phyloP scores from a whole-genome alignment of 1,284 basidiomycete genomes.

The Sporisorium sorghi region DNA sequence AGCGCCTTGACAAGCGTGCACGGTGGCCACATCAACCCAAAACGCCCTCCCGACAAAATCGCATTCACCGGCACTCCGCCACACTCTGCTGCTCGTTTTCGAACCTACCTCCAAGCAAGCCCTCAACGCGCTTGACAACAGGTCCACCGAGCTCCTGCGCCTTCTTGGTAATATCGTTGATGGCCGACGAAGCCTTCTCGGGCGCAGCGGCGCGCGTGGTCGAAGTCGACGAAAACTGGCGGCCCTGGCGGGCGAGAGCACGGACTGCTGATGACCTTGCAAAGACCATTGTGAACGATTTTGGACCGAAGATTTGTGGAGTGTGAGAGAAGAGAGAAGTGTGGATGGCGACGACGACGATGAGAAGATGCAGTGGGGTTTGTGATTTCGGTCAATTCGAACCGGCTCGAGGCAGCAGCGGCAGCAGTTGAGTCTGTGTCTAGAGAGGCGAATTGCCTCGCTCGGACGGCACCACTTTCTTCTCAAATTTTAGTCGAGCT shows the following conservation, averaged over 20 bases:
- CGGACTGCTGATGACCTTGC: slow-evolving; percentile 41
- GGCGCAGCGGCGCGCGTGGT: slow-evolving; percentile 17
- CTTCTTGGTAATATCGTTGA: slow-evolving; percentile 53
- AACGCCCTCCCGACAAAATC: background rate
- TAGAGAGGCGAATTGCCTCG: background rate
- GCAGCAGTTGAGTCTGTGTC: slow-evolving; percentile 1
- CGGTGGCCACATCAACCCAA: background rate
- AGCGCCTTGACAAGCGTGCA: background rate
- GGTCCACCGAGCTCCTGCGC: slow-evolving; percentile 61
- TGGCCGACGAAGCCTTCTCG: slow-evolving; percentile 38
- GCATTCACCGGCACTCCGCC: background rate
- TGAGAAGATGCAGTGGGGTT: background rate
- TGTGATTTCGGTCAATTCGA: background rate
- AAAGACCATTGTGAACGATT: slow-evolving; percentile 18
- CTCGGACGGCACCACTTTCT: slow-evolving; percentile 3
- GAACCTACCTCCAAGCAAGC: slow-evolving; percentile 60
- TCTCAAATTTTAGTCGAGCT: slow-evolving; percentile 4
- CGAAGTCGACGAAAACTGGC: slow-evolving; percentile 22
- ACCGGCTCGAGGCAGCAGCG: background rate
- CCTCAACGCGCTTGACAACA: slow-evolving; percentile 50
- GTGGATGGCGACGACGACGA: background rate
- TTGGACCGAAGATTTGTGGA: background rate
- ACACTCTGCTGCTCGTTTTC: background rate
- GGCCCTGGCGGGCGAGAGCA: slow-evolving; percentile 33
- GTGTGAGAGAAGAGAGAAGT: background rate